A percentile compares a stretch with the other conserved stretches of the same genome.
phyloP scores from a whole-genome alignment of 2,329 filamentous ascomycete genomes.

The Ophiognomonia clavigignenti-juglandacearum region DNA sequence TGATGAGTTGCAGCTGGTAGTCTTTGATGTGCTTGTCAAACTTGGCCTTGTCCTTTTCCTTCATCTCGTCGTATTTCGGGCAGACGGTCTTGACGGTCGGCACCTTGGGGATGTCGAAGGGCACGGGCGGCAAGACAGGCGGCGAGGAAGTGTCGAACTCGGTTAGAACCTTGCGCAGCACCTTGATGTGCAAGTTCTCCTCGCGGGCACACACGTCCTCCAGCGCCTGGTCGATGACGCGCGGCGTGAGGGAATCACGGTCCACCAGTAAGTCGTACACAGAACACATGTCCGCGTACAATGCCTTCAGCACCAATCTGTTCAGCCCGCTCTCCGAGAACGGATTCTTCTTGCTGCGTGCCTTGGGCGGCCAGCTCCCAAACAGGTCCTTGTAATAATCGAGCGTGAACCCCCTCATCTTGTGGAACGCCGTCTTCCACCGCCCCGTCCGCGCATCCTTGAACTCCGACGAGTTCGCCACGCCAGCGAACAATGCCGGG shows the following conservation, averaged over 20 bases:
- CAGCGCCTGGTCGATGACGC: slow-evolving; percentile 65
- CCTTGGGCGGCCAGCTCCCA: slow-evolving; percentile 83
- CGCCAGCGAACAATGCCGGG: slow-evolving; percentile 80
- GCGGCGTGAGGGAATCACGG: slow-evolving; percentile 69
- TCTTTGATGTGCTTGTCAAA: slow-evolving; percentile 69
- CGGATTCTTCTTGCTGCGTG: slow-evolving; percentile 84
- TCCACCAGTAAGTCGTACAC: slow-evolving; percentile 89
- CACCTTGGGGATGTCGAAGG: slow-evolving; percentile 79
- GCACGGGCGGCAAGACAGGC: slow-evolving; percentile 84
- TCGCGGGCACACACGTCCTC: slow-evolving; percentile 33
- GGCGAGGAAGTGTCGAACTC: slow-evolving; percentile 89
- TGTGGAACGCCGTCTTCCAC: slow-evolving; percentile 72
- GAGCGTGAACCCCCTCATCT: slow-evolving; percentile 69
- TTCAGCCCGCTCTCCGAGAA: slow-evolving; percentile 85
- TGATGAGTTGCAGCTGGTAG: slow-evolving; percentile 69
- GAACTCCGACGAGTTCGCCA: slow-evolving; percentile 78
- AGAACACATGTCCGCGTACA: slow-evolving; percentile 82
- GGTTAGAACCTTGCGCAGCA: slow-evolving; percentile 71
- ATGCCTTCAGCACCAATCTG: slow-evolving; percentile 69
- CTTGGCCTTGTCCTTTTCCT: slow-evolving; percentile 70
- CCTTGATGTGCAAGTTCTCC: slow-evolving; percentile 59
- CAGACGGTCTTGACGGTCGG: slow-evolving; percentile 65
- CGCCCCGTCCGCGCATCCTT: slow-evolving; percentile 76
- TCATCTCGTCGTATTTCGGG: slow-evolving; percentile 58
- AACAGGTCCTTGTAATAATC: slow-evolving; percentile 58